Conservation (phyloP, 345 rosid species). For the Trapa incisa region DNA sequence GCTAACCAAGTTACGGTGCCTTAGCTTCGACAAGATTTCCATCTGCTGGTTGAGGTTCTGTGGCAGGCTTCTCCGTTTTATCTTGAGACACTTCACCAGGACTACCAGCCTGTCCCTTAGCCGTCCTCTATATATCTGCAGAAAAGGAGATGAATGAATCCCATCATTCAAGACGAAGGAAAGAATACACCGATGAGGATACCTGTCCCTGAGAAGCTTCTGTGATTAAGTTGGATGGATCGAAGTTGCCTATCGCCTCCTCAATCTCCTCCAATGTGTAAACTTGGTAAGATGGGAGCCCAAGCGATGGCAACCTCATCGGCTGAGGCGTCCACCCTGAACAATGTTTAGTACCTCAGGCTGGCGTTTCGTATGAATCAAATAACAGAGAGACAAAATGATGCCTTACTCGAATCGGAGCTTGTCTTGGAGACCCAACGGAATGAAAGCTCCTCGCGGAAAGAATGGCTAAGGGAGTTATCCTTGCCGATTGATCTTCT, state of each 20-base stretch:
- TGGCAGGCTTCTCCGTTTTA: conserved; percentile 53
- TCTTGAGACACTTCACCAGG: conserved; percentile 51
- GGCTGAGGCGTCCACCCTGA: conserved; percentile 77
- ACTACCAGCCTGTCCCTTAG: conserved; percentile 55
- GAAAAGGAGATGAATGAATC: neutral
- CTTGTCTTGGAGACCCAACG: conserved; percentile 39
- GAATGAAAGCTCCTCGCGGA: conserved; percentile 39
- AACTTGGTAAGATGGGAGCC: conserved; percentile 56
- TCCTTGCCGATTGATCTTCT: conserved; percentile 13
- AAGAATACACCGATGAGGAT: neutral
- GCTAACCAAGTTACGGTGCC: conserved; percentile 75
- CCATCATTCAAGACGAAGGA: neutral
- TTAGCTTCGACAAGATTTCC: conserved; percentile 70
- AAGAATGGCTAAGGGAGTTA: conserved; percentile 21
- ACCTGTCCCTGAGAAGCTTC: conserved; percentile 57
- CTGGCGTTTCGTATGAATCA: too few relatives aligned
- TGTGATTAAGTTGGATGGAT: conserved; percentile 42
- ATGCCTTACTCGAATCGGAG: conserved; percentile 48
- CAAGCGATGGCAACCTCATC: conserved; percentile 72
- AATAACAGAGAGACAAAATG: neutral
- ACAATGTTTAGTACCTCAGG: conserved; percentile 7
- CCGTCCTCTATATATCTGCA: conserved; percentile 64
- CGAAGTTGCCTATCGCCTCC: conserved; percentile 71
- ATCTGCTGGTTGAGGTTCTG: conserved; percentile 56
- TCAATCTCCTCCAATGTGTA: conserved; percentile 79